Evolutionary conservation across 129 eudicot genomes (phyloP), one percentile per base, ranked within the genome.

Genomic region (Pseudognaphalium luteoalbum): DNA sequence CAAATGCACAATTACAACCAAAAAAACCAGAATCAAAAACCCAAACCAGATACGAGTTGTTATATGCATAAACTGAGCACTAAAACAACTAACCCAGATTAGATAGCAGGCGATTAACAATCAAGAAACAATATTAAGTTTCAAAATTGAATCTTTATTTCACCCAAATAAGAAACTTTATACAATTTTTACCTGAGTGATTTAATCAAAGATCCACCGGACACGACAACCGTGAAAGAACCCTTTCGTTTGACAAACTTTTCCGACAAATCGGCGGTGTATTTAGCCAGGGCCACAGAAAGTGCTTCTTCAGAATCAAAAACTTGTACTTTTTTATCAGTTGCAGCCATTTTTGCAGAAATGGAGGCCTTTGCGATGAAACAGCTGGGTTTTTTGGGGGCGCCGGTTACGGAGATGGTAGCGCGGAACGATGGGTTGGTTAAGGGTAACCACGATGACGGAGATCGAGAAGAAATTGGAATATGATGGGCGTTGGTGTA

Each of bases 161-260:
- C 12, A 44, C 17, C 52, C 52, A 44, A 12, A 12, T 44, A 44
- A 21, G 5, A 21, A 6, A 25, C 64, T 58, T 7, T 21, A 9
- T 0, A 8, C 28, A 19, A 20, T n/a, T 14, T 4, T 52, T 64
- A 88, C 97, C 94, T 81, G 79, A 91, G 94, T 30, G 91, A 88
- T 64, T 91, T 87, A 65, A 91, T 85, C 41, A 91, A 84, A 25
- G 90, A 88, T 39, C 94, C 94, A 9, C 97, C 94, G 15, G 97
- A 91, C 3, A 91, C 60, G 70, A 83, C 94, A 56, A 88, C 89
- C 14, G 91, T 86, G 47, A 91, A 91, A 19, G 94, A 82, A 4
- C 76, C 86, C 73, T 87, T 85, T 58, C 85, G 73, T 67, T 83
- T 86, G 35, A 66, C 30, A 29, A 83, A 63, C 22, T 74, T 79